These are phyloP conservation scores for Kalanchoe fedtschenkoi DNA, from an alignment of 164 flowering plant genomes.

Conservation along the genomic window DNA sequence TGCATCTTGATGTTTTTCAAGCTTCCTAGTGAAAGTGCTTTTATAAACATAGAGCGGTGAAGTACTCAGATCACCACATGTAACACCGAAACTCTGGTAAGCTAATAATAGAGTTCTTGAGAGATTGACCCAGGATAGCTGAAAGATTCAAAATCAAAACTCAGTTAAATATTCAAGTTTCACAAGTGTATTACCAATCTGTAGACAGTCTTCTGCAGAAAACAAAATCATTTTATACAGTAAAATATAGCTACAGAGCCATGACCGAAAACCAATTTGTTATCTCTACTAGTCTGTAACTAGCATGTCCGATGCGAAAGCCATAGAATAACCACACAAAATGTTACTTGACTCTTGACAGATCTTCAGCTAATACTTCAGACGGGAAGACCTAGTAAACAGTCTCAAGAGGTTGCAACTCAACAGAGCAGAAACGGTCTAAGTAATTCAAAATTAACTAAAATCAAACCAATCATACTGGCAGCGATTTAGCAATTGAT, in stretches of 20 bases:
- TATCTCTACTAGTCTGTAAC: no score
- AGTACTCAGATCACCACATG: constrained; percentile 57
- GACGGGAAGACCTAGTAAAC: no score
- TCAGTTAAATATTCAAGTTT: no score
- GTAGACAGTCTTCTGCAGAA: no score
- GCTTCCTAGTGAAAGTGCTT: constrained; percentile 40
- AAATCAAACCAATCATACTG: not conserved
- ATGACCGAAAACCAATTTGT: no score
- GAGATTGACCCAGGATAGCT: constrained; percentile 34
- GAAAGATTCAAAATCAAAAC: constrained; percentile 10
- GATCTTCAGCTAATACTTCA: not conserved
- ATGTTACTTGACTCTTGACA: not conserved
- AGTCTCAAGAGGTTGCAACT: no score
- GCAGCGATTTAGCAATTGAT: not conserved
- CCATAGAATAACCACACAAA: not conserved
- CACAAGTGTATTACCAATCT: no score
- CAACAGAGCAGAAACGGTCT: no score
- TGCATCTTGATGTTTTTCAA: constrained; percentile 30
- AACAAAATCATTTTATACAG: not conserved
- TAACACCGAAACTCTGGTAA: constrained; percentile 62
- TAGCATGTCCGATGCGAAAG: no score
- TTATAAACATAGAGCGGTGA: constrained; percentile 56
- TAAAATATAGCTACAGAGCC: no score
- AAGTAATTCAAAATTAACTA: not conserved
- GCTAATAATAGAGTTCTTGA: constrained; percentile 39